A percentile compares a stretch with the other conserved stretches of the same genome.
These are phyloP conservation scores for Mallotus japonicus DNA, from an alignment of 441 rosid species.

Conservation along the genomic window DNA sequence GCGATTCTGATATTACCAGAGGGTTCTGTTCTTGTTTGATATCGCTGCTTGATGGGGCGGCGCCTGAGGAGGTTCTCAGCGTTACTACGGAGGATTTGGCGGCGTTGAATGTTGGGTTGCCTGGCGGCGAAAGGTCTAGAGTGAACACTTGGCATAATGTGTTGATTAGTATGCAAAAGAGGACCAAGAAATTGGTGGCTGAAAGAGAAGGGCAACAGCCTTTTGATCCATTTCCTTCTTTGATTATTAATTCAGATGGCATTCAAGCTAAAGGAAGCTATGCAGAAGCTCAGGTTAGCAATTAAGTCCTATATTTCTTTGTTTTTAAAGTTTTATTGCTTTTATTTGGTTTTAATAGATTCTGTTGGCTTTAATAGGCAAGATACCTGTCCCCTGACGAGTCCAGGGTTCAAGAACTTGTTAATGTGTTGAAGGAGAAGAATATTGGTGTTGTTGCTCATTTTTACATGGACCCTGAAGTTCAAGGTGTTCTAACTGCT, in stretches of 20 bases:
- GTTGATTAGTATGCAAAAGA: conserved; percentile 84
- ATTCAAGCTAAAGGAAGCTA: conserved; percentile 79
- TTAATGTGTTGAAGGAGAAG: conserved; percentile 67
- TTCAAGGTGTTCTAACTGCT: conserved; percentile 92
- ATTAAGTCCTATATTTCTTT: not conserved
- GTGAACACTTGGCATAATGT: conserved; percentile 94
- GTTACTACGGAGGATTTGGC: conserved; percentile 71
- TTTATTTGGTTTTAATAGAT: not conserved
- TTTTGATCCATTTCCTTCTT: conserved; percentile 78
- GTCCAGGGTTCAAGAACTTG: conserved; percentile 64
- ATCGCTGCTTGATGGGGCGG: conserved; percentile 58
- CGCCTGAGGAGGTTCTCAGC: conserved; percentile 70
- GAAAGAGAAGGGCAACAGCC: conserved; percentile 57
- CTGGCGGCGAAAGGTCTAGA: conserved; percentile 64
- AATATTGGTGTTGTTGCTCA: conserved; percentile 91
- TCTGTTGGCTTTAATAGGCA: conserved; percentile 38
- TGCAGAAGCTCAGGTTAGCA: conserved; percentile 87
- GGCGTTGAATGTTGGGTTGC: conserved; percentile 61
- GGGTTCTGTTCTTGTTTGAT: conserved; percentile 77
- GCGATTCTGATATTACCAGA: conserved; percentile 77
- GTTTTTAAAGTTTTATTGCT: not conserved
- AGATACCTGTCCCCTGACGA: conserved; percentile 75
- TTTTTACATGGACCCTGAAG: conserved; percentile 98
- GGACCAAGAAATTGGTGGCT: conserved; percentile 61
- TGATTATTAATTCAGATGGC: conserved; percentile 55